Percentiles rank a stretch among this genome's conserved stretches.
Evolutionary conservation across 169 alveolate species (phyloP).

Genomic region (Amoebophrya sp.): DNA sequence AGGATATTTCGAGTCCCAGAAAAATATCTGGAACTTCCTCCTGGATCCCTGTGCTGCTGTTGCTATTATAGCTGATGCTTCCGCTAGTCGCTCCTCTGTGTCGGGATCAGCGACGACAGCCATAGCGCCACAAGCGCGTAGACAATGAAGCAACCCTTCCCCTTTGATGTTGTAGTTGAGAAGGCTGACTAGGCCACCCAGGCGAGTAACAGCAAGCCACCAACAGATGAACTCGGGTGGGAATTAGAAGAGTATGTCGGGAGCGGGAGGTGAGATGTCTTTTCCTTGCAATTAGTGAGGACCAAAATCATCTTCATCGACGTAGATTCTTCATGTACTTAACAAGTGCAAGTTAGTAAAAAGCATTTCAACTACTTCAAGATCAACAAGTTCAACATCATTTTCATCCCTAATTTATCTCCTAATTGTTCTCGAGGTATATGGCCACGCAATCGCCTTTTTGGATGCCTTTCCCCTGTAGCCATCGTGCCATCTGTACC

Average conservation of each 20-base stretch:
- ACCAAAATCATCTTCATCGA: too few relatives aligned
- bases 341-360: too few relatives aligned
- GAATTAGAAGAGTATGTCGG: too few relatives aligned
- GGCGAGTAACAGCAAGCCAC: constrained; percentile 32
- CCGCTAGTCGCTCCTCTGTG: neutral
- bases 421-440: constrained; percentile 2
- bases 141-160: neutral
- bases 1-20: neutral
- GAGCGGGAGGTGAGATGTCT: too few relatives aligned
- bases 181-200: constrained; percentile 7
- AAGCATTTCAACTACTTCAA: too few relatives aligned
- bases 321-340: too few relatives aligned
- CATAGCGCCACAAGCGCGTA: neutral
- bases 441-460: constrained; percentile 15
- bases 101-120: neutral
- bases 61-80: neutral
- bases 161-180: neutral
- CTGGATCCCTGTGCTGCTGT: neutral
- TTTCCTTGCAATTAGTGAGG: too few relatives aligned
- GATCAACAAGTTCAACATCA: too few relatives aligned
- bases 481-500: neutral
- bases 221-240: constrained; percentile 33
- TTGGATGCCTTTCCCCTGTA: neutral
- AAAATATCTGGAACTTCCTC: neutral
- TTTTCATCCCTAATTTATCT: too few relatives aligned